Percentiles rank a stretch among this genome's conserved stretches.
Conservation (phyloP, 2,329 filamentous ascomycete genomes). For the Trichophyton verrucosum region DNA sequence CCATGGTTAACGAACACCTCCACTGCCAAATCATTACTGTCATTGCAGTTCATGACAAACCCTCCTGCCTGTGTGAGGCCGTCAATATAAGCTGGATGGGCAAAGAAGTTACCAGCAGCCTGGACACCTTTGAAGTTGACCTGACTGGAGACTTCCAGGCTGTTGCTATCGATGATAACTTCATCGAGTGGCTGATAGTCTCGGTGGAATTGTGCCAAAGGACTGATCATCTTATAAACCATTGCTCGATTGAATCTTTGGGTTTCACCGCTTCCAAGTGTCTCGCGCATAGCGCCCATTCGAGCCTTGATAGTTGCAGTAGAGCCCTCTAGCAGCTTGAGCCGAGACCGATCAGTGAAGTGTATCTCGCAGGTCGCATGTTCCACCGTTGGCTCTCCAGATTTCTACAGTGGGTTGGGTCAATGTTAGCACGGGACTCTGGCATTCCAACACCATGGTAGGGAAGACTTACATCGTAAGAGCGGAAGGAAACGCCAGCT, state of each 20-base stretch:
- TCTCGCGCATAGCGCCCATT: constrained; percentile 18
- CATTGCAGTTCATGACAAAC: constrained; percentile 28
- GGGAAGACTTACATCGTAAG: neutral
- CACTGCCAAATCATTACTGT: constrained; percentile 18
- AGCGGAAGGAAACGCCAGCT: constrained; percentile 6
- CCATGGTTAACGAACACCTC: constrained; percentile 27
- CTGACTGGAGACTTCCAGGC: constrained; percentile 25
- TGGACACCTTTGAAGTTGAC: constrained; percentile 21
- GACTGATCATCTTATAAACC: constrained; percentile 27
- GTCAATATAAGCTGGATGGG: constrained; percentile 28
- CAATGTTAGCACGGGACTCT: neutral
- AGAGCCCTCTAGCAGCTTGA: constrained; percentile 20
- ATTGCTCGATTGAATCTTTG: constrained; percentile 24
- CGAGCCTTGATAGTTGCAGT: neutral
- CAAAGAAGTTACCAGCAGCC: constrained; percentile 18
- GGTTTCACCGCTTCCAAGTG: constrained; percentile 19
- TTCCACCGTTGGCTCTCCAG: neutral
- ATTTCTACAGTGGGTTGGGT: neutral
- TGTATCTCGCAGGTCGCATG: constrained; percentile 7
- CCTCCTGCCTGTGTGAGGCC: constrained; percentile 25
- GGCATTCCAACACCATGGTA: neutral
- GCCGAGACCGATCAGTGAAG: constrained; percentile 1
- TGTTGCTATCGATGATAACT: constrained; percentile 26
- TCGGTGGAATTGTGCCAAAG: constrained; percentile 24
- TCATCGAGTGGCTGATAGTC: constrained; percentile 27